phyloP scores from a whole-genome alignment of 495 filamentous ascomycete species.

The Eremomyces bilateralis region DNA sequence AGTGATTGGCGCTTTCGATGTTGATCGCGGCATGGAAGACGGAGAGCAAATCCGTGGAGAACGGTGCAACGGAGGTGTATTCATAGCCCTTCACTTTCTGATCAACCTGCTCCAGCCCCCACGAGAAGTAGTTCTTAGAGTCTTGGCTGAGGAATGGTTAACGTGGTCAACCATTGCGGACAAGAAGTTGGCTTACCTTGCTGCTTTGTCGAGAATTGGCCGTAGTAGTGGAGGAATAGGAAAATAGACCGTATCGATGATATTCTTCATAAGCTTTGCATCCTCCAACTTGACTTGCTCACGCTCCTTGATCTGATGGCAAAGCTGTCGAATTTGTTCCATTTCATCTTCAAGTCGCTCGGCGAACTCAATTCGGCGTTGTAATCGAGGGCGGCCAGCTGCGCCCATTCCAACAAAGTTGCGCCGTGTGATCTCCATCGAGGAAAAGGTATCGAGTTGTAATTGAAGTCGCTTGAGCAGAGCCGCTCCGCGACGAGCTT shows the following conservation, averaged over 20 bases:
- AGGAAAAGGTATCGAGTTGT: conserved; percentile 85
- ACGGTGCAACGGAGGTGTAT: conserved; percentile 54
- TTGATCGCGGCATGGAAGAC: conserved; percentile 49
- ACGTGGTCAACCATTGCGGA: too few species aligned
- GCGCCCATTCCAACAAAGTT: conserved; percentile 85
- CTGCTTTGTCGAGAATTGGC: conserved; percentile 62
- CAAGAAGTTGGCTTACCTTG: conserved; percentile 24
- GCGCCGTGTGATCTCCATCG: conserved; percentile 84
- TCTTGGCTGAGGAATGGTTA: conserved; percentile 43
- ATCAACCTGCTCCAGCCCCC: conserved; percentile 39
- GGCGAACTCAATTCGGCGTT: conserved; percentile 73
- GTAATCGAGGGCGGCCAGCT: conserved; percentile 52
- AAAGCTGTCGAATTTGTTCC: conserved; percentile 43
- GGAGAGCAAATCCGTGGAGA: conserved; percentile 47
- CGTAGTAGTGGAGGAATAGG: conserved; percentile 59
- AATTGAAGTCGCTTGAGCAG: conserved; percentile 80
- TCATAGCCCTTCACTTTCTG: conserved; percentile 42
- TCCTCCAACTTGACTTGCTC: conserved; percentile 56
- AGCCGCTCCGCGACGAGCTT: conserved; percentile 75
- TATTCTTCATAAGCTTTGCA: conserved; percentile 46
- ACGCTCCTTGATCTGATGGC: conserved; percentile 43
- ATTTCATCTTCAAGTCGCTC: conserved; percentile 53
- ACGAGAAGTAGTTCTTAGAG: conserved; percentile 42
- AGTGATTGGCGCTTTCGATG: conserved; percentile 28
- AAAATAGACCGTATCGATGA: conserved; percentile 77